phyloP scores from a whole-genome alignment of 2,329 filamentous ascomycete genomes.

The Cordyceps fumosorosea region DNA sequence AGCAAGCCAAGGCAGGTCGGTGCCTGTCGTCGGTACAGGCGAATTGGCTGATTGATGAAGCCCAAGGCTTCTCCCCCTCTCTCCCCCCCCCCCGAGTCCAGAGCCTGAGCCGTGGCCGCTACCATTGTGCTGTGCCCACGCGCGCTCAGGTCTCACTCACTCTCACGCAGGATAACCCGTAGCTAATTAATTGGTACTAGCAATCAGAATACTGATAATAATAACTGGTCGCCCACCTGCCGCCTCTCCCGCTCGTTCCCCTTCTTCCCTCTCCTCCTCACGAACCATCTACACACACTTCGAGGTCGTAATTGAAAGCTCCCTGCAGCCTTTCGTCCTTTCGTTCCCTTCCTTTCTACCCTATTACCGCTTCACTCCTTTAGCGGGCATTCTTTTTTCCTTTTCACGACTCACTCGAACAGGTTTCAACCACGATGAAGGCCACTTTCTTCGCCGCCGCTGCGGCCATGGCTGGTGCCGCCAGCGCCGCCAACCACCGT shows the following conservation, averaged over 20 bases:
- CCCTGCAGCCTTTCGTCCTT: constrained; percentile 44
- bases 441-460: constrained; percentile 58
- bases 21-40: no score
- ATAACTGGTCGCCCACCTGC: constrained; percentile 34
- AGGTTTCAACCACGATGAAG: constrained; percentile 60
- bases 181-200: no score
- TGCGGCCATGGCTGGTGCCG: constrained; percentile 52
- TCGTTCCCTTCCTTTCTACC: constrained; percentile 35
- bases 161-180: no score
- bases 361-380: constrained; percentile 75
- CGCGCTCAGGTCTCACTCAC: not conserved
- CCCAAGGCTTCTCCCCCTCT: no score
- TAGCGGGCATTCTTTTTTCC: constrained; percentile 68
- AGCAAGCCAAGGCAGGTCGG: not conserved
- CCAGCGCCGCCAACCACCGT: constrained; percentile 53
- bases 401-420: constrained; percentile 19
- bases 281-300: constrained; percentile 38
- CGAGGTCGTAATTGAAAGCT: constrained; percentile 45
- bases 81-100: no score
- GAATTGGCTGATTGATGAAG: no score
- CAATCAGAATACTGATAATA: constrained; percentile 26
- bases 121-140: constrained; percentile 15
- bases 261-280: constrained; percentile 30
- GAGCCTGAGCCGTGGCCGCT: not conserved
- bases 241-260: constrained; percentile 26